Conservation (phyloP, 2,329 filamentous ascomycete species). For the Cladorrhinum sp. region DNA sequence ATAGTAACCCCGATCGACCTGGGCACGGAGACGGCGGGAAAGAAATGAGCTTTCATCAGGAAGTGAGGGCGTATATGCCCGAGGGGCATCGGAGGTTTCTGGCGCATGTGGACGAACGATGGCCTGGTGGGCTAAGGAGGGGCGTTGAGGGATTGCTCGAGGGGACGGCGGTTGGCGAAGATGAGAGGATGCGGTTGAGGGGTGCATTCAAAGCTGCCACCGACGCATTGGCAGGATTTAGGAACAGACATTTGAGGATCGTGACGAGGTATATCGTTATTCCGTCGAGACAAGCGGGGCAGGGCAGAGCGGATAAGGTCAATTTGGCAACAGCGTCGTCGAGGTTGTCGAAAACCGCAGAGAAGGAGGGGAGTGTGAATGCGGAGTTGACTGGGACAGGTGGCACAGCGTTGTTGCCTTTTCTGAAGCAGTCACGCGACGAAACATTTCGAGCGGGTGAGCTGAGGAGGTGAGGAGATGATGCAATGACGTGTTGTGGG, state of each 20-base stretch:
- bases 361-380: neutral
- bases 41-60: constrained; percentile 46
- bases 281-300: constrained; percentile 54
- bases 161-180: constrained; percentile 35
- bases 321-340: constrained; percentile 48
- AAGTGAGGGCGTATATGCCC: constrained; percentile 90
- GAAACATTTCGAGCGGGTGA: constrained; percentile 59
- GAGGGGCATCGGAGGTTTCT: constrained; percentile 78
- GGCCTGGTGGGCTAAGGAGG: constrained; percentile 52
- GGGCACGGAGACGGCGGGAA: neutral
- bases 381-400: constrained; percentile 73
- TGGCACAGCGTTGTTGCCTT: constrained; percentile 82
- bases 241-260: constrained; percentile 85
- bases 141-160: constrained; percentile 53
- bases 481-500: neutral
- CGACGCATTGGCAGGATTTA: constrained; percentile 69
- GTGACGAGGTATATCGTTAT: constrained; percentile 88
- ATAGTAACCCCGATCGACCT: constrained; percentile 26
- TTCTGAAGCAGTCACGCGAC: constrained; percentile 83
- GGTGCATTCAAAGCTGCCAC: constrained; percentile 67
- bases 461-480: constrained; percentile 8
- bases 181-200: constrained; percentile 43
- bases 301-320: constrained; percentile 22
- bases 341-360: neutral
- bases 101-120: constrained; percentile 50